These are phyloP conservation scores for Terfezia boudieri DNA, from an alignment of 495 filamentous ascomycete species.

Conservation along the genomic window DNA sequence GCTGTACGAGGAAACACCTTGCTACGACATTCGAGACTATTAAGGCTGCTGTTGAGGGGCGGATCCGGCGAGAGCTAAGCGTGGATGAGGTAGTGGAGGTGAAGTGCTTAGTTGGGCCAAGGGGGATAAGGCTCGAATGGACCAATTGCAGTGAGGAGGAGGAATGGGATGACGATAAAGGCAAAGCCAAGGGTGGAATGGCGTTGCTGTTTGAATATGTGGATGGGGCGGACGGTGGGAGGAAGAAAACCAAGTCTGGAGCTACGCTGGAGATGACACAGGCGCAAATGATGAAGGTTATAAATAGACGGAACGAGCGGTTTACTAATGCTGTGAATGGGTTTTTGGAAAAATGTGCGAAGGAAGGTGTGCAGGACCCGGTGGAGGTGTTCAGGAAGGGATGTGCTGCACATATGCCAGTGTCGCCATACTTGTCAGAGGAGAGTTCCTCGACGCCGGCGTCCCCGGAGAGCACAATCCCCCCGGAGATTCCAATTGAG, in stretches of 20 bases:
- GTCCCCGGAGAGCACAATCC: neutral
- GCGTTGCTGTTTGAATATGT: slow-evolving; percentile 80
- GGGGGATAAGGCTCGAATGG: slow-evolving; percentile 1
- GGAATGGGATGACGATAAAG: slow-evolving; percentile 22
- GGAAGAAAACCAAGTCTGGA: slow-evolving; percentile 46
- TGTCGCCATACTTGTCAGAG: slow-evolving; percentile 12
- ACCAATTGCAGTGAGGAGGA: slow-evolving; percentile 27
- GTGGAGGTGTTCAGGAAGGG: slow-evolving; percentile 37
- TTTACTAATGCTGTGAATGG: slow-evolving; percentile 55
- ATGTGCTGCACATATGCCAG: slow-evolving; percentile 29
- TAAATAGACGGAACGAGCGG: slow-evolving; percentile 77
- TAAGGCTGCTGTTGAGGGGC: slow-evolving; percentile 58
- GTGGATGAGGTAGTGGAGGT: slow-evolving; percentile 66
- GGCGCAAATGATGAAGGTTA: slow-evolving; percentile 65
- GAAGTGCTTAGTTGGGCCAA: slow-evolving; percentile 42
- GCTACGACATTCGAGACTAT: slow-evolving; percentile 81
- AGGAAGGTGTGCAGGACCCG: slow-evolving; percentile 37
- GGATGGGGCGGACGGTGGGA: slow-evolving; percentile 42
- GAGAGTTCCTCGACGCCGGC: neutral
- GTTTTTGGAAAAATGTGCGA: slow-evolving; percentile 54
- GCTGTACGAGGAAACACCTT: slow-evolving; percentile 61
- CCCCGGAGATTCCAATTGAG: slow-evolving; percentile 47
- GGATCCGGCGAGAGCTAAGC: slow-evolving; percentile 45
- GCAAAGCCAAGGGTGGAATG: slow-evolving; percentile 24
- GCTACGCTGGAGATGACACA: slow-evolving; percentile 37